Evolutionary conservation across 139 green algal genomes (phyloP).

Genomic region (Tetraselmis striata): DNA sequence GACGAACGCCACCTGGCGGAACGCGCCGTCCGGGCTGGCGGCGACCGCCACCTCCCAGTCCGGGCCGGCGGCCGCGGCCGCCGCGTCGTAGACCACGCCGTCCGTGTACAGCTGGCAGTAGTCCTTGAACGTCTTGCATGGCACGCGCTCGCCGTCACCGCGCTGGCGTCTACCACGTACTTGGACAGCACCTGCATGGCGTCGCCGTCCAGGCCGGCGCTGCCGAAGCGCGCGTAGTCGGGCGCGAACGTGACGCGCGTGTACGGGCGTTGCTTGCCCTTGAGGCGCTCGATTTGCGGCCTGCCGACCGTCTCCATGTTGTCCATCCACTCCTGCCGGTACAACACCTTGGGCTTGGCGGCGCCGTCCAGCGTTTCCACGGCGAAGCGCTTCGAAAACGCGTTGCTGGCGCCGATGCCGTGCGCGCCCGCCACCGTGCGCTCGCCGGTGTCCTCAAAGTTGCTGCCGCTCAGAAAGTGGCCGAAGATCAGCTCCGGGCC

Average conservation of each 20-base stretch:
- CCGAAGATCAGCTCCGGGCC: conserved; percentile 65
- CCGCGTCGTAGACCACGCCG: too few relatives aligned
- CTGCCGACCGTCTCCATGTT: too few relatives aligned
- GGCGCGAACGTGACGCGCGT: conserved; percentile 3
- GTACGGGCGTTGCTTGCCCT: too few relatives aligned
- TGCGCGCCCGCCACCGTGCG: conserved; percentile 41
- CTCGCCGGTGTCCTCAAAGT: conserved; percentile 58
- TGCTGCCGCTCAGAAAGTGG: conserved; percentile 52
- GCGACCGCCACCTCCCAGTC: conserved; percentile 44
- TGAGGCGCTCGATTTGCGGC: too few relatives aligned
- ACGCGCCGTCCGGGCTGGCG: conserved; percentile 7
- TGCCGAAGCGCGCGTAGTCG: conserved; percentile 13
- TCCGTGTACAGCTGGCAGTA: conserved; percentile 48
- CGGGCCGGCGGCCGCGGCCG: too few relatives aligned
- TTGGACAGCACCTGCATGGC: conserved; percentile 44
- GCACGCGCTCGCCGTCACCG: conserved; percentile 31
- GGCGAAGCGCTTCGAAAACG: conserved; percentile 25
- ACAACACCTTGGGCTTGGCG: conserved; percentile 38
- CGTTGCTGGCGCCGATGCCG: conserved; percentile 24
- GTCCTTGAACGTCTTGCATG: conserved; percentile 43
- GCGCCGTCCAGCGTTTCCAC: conserved; percentile 55
- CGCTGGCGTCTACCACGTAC: conserved; percentile 45
- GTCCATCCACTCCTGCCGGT: conserved; percentile 35
- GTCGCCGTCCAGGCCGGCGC: conserved; percentile 30
- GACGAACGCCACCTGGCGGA: conserved; percentile 53